These are phyloP conservation scores for Cryptosporidium sp. DNA, from an alignment of 169 alveolate genomes.

Conservation along the genomic window DNA sequence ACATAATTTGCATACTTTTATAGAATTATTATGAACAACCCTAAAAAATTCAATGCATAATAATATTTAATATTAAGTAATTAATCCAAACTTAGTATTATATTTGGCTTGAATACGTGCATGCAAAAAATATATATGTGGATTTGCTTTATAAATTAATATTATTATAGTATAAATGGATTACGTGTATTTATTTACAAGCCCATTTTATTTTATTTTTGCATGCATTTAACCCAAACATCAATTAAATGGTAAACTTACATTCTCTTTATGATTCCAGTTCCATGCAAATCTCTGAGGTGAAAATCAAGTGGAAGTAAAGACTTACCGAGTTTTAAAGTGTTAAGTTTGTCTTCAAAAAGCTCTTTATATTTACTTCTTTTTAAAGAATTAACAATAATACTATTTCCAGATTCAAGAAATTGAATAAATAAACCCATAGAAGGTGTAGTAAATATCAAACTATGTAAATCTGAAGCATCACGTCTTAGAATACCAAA, in stretches of 20 bases:
- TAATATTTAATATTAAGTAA: slow-evolving; percentile 7
- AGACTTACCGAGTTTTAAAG: slow-evolving; percentile 45
- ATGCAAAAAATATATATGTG: too few relatives aligned
- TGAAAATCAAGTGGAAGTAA: slow-evolving; percentile 43
- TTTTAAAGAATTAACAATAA: slow-evolving; percentile 11
- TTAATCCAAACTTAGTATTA: background rate
- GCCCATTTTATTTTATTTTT: background rate
- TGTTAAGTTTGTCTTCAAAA: slow-evolving; percentile 13
- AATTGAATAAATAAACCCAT: slow-evolving; percentile 57
- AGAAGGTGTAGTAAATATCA: slow-evolving; percentile 46
- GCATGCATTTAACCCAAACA: background rate
- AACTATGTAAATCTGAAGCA: slow-evolving; percentile 1
- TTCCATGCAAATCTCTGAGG: slow-evolving; percentile 38
- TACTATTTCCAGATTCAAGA: slow-evolving; percentile 60
- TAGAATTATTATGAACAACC: slow-evolving; percentile 20
- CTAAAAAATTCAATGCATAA: background rate
- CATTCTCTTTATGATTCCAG: slow-evolving; percentile 50
- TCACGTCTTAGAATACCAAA: slow-evolving; percentile 52
- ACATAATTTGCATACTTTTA: slow-evolving; percentile 25
- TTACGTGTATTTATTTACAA: too few relatives aligned
- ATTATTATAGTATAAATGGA: too few relatives aligned
- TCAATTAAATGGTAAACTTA: slow-evolving; percentile 12
- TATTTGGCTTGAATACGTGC: background rate
- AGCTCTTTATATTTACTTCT: slow-evolving; percentile 40
- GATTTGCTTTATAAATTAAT: too few relatives aligned